These are phyloP conservation scores for Barnettozyma californica DNA, from an alignment of 805 yeast species.

Conservation along the genomic window DNA sequence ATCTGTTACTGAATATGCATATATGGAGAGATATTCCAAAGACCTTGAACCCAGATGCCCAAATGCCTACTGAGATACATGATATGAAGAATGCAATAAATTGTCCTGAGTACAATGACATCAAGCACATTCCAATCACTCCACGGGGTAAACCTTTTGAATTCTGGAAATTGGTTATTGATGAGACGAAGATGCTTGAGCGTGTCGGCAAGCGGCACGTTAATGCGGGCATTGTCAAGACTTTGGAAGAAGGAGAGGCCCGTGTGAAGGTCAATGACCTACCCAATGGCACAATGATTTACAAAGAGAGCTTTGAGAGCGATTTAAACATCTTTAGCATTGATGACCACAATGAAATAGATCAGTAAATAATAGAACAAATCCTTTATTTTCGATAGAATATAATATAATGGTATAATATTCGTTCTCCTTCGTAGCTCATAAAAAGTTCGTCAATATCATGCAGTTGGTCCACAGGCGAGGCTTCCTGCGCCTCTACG, in stretches of 20 bases:
- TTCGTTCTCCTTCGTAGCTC: background rate
- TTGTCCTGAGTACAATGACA: background rate
- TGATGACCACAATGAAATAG: constrained; percentile 19
- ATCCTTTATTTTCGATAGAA: background rate
- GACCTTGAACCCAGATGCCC: constrained; percentile 25
- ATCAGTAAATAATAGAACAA: background rate
- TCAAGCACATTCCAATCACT: constrained; percentile 9
- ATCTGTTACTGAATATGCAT: constrained; percentile 14
- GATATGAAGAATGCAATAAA: background rate
- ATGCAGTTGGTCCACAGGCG: constrained; percentile 13
- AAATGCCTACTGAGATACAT: background rate
- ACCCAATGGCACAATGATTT: constrained; percentile 47
- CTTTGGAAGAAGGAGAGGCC: constrained; percentile 44
- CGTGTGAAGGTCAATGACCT: constrained; percentile 55
- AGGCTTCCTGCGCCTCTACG: constrained; percentile 18
- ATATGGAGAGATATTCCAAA: constrained; percentile 32
- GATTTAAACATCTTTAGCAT: constrained; percentile 23
- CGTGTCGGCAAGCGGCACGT: constrained; percentile 68
- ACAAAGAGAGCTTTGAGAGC: constrained; percentile 21
- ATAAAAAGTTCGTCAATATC: background rate
- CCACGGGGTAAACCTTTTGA: constrained; percentile 31
- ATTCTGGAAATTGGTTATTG: constrained; percentile 48
- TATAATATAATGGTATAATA: background rate
- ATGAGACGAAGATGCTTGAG: constrained; percentile 38
- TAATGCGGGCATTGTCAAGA: constrained; percentile 44